A percentile compares a stretch with the other conserved stretches of the same genome.
Conservation (phyloP, 176 grass and related monocot species). For the Secale cereale region DNA sequence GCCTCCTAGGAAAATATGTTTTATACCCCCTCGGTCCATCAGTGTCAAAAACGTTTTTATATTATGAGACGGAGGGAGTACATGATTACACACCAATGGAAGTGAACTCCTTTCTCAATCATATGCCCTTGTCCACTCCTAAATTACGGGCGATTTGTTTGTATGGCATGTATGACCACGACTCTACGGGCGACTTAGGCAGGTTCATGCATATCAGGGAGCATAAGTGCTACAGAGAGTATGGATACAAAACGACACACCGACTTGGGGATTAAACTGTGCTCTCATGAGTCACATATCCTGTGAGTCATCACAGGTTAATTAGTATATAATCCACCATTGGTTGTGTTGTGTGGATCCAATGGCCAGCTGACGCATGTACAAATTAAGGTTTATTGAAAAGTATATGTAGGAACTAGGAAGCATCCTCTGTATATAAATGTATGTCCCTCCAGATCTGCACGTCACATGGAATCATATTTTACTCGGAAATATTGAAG, state of each 20-base stretch:
- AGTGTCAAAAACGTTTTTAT: too few relatives aligned
- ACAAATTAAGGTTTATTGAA: background rate
- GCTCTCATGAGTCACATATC: background rate
- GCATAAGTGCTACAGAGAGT: background rate
- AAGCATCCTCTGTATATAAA: background rate
- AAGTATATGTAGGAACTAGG: background rate
- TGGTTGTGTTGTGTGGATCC: background rate
- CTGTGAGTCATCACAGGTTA: conserved; percentile 20
- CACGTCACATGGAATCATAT: conserved; percentile 38
- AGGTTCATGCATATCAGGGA: conserved; percentile 36
- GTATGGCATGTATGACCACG: background rate
- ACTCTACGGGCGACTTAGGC: background rate
- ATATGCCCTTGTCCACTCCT: background rate
- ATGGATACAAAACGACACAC: conserved; percentile 32
- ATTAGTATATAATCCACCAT: conserved; percentile 20
- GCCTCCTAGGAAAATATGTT: background rate
- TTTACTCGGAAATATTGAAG: background rate
- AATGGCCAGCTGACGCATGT: background rate
- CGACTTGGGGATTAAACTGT: conserved; percentile 25
- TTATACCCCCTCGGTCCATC: too few relatives aligned
- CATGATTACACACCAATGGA: background rate
- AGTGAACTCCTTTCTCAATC: background rate
- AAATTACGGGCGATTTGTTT: background rate
- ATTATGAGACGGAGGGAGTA: too few relatives aligned
- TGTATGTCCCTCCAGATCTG: conserved; percentile 2